Evolutionary conservation across 2,329 filamentous ascomycete genomes (phyloP).

Genomic region (Cercospora beticola): DNA sequence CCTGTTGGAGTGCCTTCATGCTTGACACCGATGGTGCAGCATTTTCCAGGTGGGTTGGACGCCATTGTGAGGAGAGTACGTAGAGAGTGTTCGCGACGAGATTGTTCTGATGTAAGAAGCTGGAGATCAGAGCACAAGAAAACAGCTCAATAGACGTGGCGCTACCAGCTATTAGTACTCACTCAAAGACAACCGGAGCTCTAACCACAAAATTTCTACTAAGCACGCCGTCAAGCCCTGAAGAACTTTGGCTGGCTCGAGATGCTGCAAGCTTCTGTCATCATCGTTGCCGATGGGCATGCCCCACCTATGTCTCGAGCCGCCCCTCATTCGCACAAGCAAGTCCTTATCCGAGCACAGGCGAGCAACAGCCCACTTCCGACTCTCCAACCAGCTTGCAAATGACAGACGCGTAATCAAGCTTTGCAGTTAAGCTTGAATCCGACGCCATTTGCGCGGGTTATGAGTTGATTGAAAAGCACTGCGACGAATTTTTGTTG

Average conservation of each 20-base stretch:
- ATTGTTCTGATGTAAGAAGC: background rate
- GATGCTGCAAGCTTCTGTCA: background rate
- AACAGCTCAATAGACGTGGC: background rate
- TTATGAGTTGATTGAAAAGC: background rate
- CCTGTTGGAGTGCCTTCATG: conserved; percentile 39
- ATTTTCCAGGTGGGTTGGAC: conserved; percentile 39
- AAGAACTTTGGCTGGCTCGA: background rate
- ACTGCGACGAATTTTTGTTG: background rate
- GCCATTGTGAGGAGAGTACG: conserved; percentile 31
- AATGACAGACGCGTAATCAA: background rate
- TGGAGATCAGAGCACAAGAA: background rate
- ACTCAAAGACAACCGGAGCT: background rate
- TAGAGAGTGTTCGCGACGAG: background rate
- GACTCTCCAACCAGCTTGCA: background rate
- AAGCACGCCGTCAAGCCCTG: background rate
- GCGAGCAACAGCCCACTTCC: background rate
- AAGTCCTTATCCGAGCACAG: background rate
- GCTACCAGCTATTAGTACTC: background rate
- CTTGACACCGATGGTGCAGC: conserved; percentile 43
- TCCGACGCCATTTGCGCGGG: background rate
- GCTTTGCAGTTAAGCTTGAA: background rate
- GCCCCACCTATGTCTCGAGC: conserved; percentile 4
- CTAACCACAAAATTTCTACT: conserved; percentile 3
- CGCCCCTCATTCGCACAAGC: background rate
- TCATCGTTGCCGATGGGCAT: conserved; percentile 4